Evolutionary conservation across 1,139 yeast genomes (phyloP).

Genomic region (Chernovozyma aurita): DNA sequence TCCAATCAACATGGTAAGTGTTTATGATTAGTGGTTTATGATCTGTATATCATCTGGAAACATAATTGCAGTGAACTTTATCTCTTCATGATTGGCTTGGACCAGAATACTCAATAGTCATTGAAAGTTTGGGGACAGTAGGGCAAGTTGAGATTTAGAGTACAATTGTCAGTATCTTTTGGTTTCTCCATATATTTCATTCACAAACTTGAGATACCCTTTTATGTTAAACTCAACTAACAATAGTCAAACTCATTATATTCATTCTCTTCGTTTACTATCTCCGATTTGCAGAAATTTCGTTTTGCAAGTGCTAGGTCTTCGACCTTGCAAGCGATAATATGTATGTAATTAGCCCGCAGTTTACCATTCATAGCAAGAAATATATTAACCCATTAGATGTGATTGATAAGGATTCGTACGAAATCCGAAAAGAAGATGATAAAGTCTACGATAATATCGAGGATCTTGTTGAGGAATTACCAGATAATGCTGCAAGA

Average conservation of each 20-base stretch:
- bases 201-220: too few species aligned
- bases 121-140: too few species aligned
- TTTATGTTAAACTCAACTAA: too few species aligned
- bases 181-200: too few species aligned
- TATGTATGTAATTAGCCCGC: conserved; percentile 36
- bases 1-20: too few species aligned
- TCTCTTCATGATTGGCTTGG: too few species aligned
- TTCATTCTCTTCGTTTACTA: conserved; percentile 62
- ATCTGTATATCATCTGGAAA: too few species aligned
- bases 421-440: conserved; percentile 50
- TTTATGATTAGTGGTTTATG: too few species aligned
- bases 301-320: conserved; percentile 69
- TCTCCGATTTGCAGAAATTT: conserved; percentile 60
- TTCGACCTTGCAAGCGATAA: conserved; percentile 56
- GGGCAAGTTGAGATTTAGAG: too few species aligned
- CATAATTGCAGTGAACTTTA: too few species aligned
- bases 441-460: conserved; percentile 42
- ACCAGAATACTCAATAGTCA: too few species aligned
- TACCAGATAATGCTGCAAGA: conserved; percentile 82
- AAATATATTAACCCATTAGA: conserved; percentile 21
- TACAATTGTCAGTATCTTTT: too few species aligned
- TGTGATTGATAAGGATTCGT: conserved; percentile 49
- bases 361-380: neutral
- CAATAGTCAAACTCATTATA: conserved; percentile 51
- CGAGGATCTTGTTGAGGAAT: conserved; percentile 63